Percentiles rank a stretch among this genome's conserved stretches.
Conservation (phyloP, 2,329 filamentous ascomycete species). For the Paecilomyces dactylethromorphus region DNA sequence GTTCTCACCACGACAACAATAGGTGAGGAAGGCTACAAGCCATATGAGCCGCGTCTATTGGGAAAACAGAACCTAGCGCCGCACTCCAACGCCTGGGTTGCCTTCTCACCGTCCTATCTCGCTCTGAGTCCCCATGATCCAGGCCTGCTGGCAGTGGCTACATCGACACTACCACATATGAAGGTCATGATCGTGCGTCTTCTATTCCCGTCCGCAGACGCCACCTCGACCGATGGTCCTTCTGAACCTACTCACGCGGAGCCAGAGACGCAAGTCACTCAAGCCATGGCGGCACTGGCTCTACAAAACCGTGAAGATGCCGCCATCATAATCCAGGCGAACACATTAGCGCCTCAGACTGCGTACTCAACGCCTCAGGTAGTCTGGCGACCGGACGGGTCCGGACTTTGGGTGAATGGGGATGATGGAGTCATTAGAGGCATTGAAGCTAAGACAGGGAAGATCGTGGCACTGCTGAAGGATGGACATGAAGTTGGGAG, state of each 20-base stretch:
- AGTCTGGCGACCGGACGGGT: slow-evolving; percentile 56
- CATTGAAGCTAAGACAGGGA: slow-evolving; percentile 53
- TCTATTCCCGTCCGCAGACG: slow-evolving; percentile 39
- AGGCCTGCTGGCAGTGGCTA: slow-evolving; percentile 52
- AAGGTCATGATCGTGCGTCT: slow-evolving; percentile 55
- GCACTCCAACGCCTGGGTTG: slow-evolving; percentile 57
- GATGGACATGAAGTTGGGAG: slow-evolving; percentile 50
- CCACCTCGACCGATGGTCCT: slow-evolving; percentile 8
- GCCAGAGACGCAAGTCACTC: slow-evolving; percentile 42
- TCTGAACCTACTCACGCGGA: slow-evolving; percentile 2
- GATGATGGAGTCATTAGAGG: slow-evolving; percentile 58
- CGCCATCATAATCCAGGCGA: slow-evolving; percentile 54
- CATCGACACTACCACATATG: slow-evolving; percentile 55
- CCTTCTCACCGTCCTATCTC: slow-evolving; percentile 55
- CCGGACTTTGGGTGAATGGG: slow-evolving; percentile 58
- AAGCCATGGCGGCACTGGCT: slow-evolving; percentile 45
- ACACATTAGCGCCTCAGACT: slow-evolving; percentile 57
- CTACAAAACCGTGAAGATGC: slow-evolving; percentile 52
- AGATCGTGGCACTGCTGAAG: slow-evolving; percentile 44
- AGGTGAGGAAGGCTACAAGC: background rate
- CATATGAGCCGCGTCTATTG: slow-evolving; percentile 33
- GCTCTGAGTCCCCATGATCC: slow-evolving; percentile 50
- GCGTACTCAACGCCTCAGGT: slow-evolving; percentile 57
- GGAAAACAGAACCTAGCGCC: slow-evolving; percentile 57
- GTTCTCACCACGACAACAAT: background rate